These are phyloP conservation scores for Gossypium longicalyx DNA, from an alignment of 345 rosid genomes.

Conservation along the genomic window DNA sequence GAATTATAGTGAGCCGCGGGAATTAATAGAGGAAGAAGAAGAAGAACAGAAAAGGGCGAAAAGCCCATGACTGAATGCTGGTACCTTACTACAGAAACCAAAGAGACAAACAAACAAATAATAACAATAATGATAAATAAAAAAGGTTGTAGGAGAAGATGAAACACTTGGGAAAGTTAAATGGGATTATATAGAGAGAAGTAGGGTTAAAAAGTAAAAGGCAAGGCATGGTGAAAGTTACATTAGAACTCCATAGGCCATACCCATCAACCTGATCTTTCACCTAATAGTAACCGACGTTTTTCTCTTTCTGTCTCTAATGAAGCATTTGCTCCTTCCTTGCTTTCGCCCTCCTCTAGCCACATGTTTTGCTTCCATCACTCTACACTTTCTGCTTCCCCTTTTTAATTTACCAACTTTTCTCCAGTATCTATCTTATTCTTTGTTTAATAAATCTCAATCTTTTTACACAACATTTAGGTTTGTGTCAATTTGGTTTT, in stretches of 20 bases:
- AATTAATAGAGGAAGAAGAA: background rate
- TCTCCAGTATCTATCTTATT: no score
- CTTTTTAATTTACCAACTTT: background rate
- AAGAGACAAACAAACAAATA: background rate
- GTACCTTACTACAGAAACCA: background rate
- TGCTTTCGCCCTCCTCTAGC: background rate
- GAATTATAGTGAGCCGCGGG: background rate
- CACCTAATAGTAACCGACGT: slow-evolving; percentile 31
- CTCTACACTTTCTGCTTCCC: background rate
- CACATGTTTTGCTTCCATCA: slow-evolving; percentile 10
- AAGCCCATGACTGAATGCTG: background rate
- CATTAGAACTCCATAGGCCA: slow-evolving; percentile 10
- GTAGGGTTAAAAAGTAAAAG: background rate
- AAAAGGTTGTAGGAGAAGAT: background rate
- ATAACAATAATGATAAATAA: background rate
- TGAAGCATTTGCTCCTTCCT: background rate
- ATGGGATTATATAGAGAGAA: slow-evolving; percentile 25
- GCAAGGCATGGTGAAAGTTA: slow-evolving; percentile 17
- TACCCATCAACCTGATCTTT: slow-evolving; percentile 4
- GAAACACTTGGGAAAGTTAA: background rate
- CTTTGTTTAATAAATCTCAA: no score
- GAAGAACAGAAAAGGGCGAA: background rate
- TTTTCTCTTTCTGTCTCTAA: background rate
- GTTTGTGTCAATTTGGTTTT: no score
- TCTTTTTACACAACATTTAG: no score